phyloP scores from a whole-genome alignment of 1,284 basidiomycete genomes.

The Peniophora sp. region DNA sequence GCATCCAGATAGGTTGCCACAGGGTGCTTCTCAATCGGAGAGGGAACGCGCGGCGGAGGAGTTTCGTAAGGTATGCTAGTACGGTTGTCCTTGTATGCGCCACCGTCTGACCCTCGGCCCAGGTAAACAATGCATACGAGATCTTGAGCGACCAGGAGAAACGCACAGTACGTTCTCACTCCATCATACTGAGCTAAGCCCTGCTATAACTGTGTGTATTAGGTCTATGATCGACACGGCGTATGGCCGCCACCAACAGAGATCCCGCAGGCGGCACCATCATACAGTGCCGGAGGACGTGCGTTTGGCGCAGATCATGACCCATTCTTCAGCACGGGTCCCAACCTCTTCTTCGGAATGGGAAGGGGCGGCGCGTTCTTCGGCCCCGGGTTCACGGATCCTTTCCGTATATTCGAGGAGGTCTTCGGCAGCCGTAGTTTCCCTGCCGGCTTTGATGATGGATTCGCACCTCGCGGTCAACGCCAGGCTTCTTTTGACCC shows the following conservation, averaged over 20 bases:
- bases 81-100: background rate
- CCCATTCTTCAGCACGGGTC: constrained; percentile 4
- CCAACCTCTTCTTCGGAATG: constrained; percentile 20
- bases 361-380: constrained; percentile 25
- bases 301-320: constrained; percentile 3
- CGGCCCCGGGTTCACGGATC: constrained; percentile 51
- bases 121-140: constrained; percentile 48
- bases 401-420: constrained; percentile 62
- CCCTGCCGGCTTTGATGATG: constrained; percentile 23
- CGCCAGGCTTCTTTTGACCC: constrained; percentile 13
- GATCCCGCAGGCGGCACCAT: constrained; percentile 14
- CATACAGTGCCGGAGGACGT: background rate
- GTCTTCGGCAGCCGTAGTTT: constrained; percentile 38
- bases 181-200: constrained; percentile 1
- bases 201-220: constrained; percentile 5
- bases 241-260: constrained; percentile 58
- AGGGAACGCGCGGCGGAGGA: constrained; percentile 35
- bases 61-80: constrained; percentile 31
- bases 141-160: constrained; percentile 34
- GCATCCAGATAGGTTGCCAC: constrained; percentile 40
- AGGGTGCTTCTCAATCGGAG: constrained; percentile 25
- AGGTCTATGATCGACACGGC: constrained; percentile 65
- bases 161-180: constrained; percentile 23
- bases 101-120: background rate
- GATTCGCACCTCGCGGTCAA: constrained; percentile 19